Base-by-base conservation (phyloP, 2,329 filamentous ascomycete genomes). In the Fusarium sp. region DNA sequence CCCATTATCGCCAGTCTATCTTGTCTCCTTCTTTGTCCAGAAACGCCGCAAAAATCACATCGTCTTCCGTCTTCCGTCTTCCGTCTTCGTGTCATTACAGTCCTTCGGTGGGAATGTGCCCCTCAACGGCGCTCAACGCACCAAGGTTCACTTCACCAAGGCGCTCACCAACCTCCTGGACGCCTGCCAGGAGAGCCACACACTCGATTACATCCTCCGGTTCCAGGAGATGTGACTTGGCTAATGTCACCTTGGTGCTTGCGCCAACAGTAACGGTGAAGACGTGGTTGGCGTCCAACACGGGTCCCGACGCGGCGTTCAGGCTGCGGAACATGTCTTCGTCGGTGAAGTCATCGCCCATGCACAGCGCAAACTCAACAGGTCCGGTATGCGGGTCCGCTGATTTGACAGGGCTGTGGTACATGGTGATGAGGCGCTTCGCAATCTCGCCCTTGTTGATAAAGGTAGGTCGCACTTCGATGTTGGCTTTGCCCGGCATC, bases 381-480 rank as follows among this genome's bases (percentile, higher is more conserved):
- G 84, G 84, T 46, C 86, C 77, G 6, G 73, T 69, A 23, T 71
- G 71, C 6, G 70, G 69, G 44, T 77, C 80, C 4, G 79, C 79
- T 2, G 76, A 75, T 2, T 77, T 79, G 7, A 80, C 77, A 4
- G 71, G 78, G 53, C 77, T 77, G 68, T 82, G 87, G 75, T 96
- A 96, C 43, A 88, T 87, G 19, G 85, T 79, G 33, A 98, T 88
- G 15, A 99, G 83, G 6, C 89, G 87, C 78, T 92, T 93, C 14
- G 89, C 91, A 64, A 98, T 98, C 76, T 96, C 93, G 27, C 95
- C 95, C 81, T 99, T 99, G 83, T 98, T 98, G 79, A 99, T 93
- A 71, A 96, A 97, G 1, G 89, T 93, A 25, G 94, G 94, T n/a
- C 95, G 89, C 29, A 98, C 94, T 77, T 99, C 95, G 23, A 99